Base-by-base conservation (phyloP, 352 stramenopile genomes). In the Peronospora belbahrii region DNA sequence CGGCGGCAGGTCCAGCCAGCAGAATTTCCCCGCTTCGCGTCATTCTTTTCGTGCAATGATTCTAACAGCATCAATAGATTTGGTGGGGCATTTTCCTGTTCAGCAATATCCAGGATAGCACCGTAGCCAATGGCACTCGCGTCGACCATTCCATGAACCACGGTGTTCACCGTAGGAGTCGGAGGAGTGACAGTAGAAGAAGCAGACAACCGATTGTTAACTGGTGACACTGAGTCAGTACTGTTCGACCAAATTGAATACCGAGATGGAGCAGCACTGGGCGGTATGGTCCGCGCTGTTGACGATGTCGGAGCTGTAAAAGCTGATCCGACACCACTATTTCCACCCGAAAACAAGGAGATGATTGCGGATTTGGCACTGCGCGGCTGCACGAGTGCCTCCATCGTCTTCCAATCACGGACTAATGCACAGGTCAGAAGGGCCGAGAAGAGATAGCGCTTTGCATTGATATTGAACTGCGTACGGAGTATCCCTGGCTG, bases 21-120 rank as follows among this genome's bases (percentile, higher is more conserved):
- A 13, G 47, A 46, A 20, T 45, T 33, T 22, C 46, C 59, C 20
- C 58, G 63, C 37, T 79, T 83, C 9, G 42, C 39, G 30, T 84
- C 69, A 41, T 82, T 67, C 55, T 74, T 83, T 24, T 65, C 57
- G 28, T 76, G 64, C 17, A 81, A 40, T 13, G 48, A 46, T 46
- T 85, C 68, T n/a, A 80, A 46, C 32, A 63, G 37, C 24, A 57
- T 60, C 11, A 86, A 30, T 14, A 87, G 45, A 13, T 60, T 46
- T 14, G 64, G 48, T 9, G 79, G 72, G 1, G 75, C 79, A 24
- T 74, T 48, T n/a, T 53, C 33, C n/a, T 59, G 36, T 17, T 74
- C 32, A 2, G 67, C 69, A n/a, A 86, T 61, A 58, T 88, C 75
- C 17, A 90, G 53, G 25, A 90, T 75, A 13, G 75, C 66, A 34